These are phyloP conservation scores for Cryomyces minteri DNA, from an alignment of 495 filamentous ascomycete genomes.

Conservation along the genomic window DNA sequence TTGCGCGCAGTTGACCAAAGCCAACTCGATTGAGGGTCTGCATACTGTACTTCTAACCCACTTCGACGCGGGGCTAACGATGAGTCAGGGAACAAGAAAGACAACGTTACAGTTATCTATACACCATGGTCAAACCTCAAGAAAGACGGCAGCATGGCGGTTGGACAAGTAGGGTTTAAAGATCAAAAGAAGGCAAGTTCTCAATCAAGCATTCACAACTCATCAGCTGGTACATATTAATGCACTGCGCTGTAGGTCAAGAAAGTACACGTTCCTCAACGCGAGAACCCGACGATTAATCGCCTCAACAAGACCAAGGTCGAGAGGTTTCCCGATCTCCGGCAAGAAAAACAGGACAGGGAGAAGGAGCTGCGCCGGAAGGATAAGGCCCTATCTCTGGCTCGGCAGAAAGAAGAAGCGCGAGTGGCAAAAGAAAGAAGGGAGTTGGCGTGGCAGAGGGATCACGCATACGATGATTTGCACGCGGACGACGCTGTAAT, in stretches of 20 bases:
- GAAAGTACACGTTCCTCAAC: constrained; percentile 50
- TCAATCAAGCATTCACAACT: background rate
- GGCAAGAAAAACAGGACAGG: constrained; percentile 57
- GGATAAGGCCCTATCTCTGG: background rate
- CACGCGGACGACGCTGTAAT: constrained; percentile 50
- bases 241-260: constrained; percentile 35
- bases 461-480: constrained; percentile 85
- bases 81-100: constrained; percentile 77
- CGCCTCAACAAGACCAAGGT: constrained; percentile 88
- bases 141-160: constrained; percentile 92
- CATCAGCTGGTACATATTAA: background rate
- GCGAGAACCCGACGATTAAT: constrained; percentile 84
- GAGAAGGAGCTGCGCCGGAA: constrained; percentile 32
- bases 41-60: background rate
- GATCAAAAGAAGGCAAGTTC: constrained; percentile 44
- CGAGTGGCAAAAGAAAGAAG: constrained; percentile 56
- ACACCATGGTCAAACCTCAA: constrained; percentile 95
- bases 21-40: constrained; percentile 90
- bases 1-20: constrained; percentile 89
- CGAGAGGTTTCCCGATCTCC: constrained; percentile 69
- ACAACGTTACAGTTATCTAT: constrained; percentile 90
- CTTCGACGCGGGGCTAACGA: background rate
- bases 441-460: constrained; percentile 83
- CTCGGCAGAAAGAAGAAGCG: constrained; percentile 63
- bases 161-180: constrained; percentile 87